A percentile compares a stretch with the other conserved stretches of the same genome.
phyloP scores from a whole-genome alignment of 2,329 filamentous ascomycete genomes.

The Fusarium lyarnte region DNA sequence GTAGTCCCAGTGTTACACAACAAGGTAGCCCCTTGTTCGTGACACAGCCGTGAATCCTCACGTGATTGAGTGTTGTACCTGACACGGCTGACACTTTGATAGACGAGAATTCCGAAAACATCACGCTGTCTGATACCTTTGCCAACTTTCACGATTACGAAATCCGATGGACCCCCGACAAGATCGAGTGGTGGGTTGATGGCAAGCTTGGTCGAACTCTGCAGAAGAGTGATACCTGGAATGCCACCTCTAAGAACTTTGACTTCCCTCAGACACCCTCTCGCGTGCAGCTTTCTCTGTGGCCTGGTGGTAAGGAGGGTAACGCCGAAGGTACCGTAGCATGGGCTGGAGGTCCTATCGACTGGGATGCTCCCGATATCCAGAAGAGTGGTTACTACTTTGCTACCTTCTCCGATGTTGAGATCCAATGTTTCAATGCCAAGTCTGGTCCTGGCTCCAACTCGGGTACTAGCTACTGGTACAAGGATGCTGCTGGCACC shows the following conservation, averaged over 20 bases:
- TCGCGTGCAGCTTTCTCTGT: conserved; percentile 92
- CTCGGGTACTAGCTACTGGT: conserved; percentile 78
- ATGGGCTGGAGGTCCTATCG: conserved; percentile 88
- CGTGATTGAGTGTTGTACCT: conserved; percentile 4
- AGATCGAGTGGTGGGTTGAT: conserved; percentile 87
- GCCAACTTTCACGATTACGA: conserved; percentile 87
- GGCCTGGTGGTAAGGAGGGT: conserved; percentile 84
- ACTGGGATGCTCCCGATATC: conserved; percentile 85
- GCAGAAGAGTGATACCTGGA: conserved; percentile 84
- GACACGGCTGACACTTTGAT: conserved; percentile 20
- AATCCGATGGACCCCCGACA: conserved; percentile 90
- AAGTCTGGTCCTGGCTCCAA: conserved; percentile 70
- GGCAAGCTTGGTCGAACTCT: conserved; percentile 79
- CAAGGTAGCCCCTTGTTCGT: conserved; percentile 3
- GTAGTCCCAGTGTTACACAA: conserved; percentile 45
- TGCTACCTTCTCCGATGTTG: conserved; percentile 78
- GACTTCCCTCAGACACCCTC: conserved; percentile 91
- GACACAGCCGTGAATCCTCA: conserved; percentile 1
- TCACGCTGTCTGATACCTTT: conserved; percentile 76
- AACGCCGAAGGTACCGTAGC: conserved; percentile 87
- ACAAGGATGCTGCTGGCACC: conserved; percentile 70
- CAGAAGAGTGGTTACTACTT: conserved; percentile 88
- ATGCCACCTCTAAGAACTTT: conserved; percentile 82
- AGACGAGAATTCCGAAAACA: conserved; percentile 82
- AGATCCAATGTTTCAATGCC: conserved; percentile 85